Conservation (phyloP, 306 rosid species). For the Cicer yamashitae region DNA sequence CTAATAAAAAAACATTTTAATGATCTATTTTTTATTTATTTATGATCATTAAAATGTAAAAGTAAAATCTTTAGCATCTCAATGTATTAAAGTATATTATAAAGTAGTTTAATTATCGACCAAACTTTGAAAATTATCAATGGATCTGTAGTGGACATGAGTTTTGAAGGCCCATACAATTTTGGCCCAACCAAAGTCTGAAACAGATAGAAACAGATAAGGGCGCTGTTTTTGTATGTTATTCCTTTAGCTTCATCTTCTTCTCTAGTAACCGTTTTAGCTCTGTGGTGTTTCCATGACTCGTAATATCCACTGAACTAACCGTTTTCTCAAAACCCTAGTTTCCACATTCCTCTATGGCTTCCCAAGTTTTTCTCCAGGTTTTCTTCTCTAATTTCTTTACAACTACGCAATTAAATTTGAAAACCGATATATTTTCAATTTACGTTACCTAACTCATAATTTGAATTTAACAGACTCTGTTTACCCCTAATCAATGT, state of each 20-base stretch:
- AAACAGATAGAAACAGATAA: slow-evolving; percentile 47
- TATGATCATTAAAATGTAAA: too few species aligned
- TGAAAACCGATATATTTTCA: background rate
- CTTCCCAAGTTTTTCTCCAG: slow-evolving; percentile 78
- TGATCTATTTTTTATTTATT: too few species aligned
- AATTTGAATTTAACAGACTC: slow-evolving; percentile 59
- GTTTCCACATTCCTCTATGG: slow-evolving; percentile 49
- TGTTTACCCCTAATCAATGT: slow-evolving; percentile 51
- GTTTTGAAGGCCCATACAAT: background rate
- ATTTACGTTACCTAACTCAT: slow-evolving; percentile 30
- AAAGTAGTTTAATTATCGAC: too few species aligned
- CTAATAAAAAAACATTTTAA: too few species aligned
- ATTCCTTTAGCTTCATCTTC: background rate
- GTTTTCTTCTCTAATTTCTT: slow-evolving; percentile 47
- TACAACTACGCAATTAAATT: background rate
- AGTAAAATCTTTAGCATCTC: too few species aligned
- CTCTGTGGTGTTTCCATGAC: slow-evolving; percentile 36
- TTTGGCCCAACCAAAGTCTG: slow-evolving; percentile 9
- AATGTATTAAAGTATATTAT: too few species aligned
- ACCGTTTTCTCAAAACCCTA: background rate
- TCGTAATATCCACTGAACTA: background rate
- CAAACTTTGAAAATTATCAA: too few species aligned
- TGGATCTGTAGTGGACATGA: too few species aligned
- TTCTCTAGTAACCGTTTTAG: slow-evolving; percentile 11
- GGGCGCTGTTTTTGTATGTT: background rate